Base-by-base conservation (phyloP, 176 grass and related monocot species). In the Oryza longistaminata region DNA sequence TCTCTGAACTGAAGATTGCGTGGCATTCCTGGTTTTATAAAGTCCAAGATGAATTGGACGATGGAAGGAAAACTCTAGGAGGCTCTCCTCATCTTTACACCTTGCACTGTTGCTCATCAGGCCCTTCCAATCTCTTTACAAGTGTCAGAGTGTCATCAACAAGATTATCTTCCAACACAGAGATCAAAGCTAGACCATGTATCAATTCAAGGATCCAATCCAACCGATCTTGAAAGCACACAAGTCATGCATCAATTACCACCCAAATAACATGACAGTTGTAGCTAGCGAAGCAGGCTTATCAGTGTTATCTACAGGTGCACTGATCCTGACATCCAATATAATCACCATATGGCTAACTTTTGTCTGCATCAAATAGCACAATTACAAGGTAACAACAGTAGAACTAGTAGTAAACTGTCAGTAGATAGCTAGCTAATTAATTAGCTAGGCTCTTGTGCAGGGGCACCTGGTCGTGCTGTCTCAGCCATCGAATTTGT, bases 401-500 rank as follows among this genome's bases (percentile, higher is more conserved):
- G 29, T 31, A 31, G 29, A 2, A 21, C 6, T 62, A 62, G 21
- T 24, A 24, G n/a, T 62, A 24, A 62, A 62, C 58, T 62, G 58
- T 17, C 19, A 58, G 53, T 24, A 3, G 58, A 24, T 62, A 58
- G 52, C 19, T 61, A 61, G 21, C 58, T 43, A 40, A 40, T 40
- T 43, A 40, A 40, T 40, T 62, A 11, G 35, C 69, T 33, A 73
- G 52, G 52, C 33, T 31, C 39, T 5, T 66, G 70, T 82, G 13
- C 69, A 73, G 42, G 81, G 14, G 52, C 72, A 64, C 69, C 52
- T 42, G 26, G 31, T 34, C 37, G 25, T 61, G 39, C 39, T 19
- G 40, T 27, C 58, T 35, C 64, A 77, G 53, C 80, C 77, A 81
- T 64, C 8, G 64, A 77, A 43, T 64, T 52, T n/a, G 50, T 76